phyloP scores from a whole-genome alignment of 2,329 filamentous ascomycete species.

The Verticillium tricorpus region DNA sequence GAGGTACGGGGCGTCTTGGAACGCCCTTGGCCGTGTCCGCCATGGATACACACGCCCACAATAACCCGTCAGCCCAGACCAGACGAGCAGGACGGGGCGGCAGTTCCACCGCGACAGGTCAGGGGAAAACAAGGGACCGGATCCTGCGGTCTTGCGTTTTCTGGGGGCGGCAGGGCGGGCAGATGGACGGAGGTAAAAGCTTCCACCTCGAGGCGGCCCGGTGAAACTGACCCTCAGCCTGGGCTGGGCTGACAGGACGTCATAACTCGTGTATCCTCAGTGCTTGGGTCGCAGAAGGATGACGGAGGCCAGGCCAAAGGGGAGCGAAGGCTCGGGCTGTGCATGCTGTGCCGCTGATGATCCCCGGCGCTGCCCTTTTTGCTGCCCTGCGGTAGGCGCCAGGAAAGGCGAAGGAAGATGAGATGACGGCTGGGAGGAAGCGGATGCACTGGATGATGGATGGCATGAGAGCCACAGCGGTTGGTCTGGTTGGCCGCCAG shows the following conservation, averaged over 20 bases:
- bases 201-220: not conserved
- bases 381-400: not conserved
- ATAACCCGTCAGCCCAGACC: not conserved
- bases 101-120: not conserved
- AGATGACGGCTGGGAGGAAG: not conserved
- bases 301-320: not conserved
- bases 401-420: not conserved
- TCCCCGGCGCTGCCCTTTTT: not conserved
- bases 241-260: not conserved
- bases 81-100: not conserved
- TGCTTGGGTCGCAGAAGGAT: not conserved
- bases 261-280: not conserved
- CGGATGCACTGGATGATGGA: not conserved
- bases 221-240: not conserved
- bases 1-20: not conserved
- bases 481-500: not conserved
- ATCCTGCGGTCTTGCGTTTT: not conserved
- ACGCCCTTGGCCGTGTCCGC: not conserved
- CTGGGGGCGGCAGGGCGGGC: not conserved
- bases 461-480: not conserved
- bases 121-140: not conserved
- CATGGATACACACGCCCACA: not conserved
- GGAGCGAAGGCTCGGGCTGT: not conserved
- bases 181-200: not conserved
- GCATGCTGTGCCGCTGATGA: not conserved